phyloP scores from a whole-genome alignment of 805 yeast species.

The Candida fluviatilis region DNA sequence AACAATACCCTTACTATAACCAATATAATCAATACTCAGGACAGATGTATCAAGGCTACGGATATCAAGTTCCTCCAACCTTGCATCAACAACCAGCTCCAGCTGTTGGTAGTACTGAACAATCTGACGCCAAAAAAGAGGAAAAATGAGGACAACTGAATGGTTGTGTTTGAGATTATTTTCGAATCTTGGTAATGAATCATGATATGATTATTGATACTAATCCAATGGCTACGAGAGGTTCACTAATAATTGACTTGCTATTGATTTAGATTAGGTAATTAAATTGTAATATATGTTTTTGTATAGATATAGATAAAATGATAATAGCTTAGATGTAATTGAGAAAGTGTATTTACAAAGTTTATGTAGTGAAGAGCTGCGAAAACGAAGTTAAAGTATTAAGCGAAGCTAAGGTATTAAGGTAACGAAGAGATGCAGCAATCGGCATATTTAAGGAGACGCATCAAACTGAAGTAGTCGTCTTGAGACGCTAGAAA shows the following conservation, averaged over 20 bases:
- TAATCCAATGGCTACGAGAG: too few species aligned
- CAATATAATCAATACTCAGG: slow-evolving; percentile 4
- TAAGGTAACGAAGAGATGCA: too few species aligned
- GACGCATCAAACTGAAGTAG: too few species aligned
- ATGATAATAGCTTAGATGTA: too few species aligned
- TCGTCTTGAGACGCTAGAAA: too few species aligned
- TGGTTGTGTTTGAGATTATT: too few species aligned
- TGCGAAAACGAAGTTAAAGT: too few species aligned
- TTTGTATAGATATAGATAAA: neutral
- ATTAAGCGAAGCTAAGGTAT: too few species aligned
- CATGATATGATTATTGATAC: neutral
- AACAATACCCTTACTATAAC: slow-evolving; percentile 5
- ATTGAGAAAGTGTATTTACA: too few species aligned
- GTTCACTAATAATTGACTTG: too few species aligned
- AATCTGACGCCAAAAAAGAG: slow-evolving; percentile 1
- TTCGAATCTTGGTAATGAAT: neutral
- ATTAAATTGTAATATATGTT: neutral
- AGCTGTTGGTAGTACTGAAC: neutral
- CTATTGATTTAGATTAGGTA: neutral
- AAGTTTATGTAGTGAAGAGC: too few species aligned
- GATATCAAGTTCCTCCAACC: slow-evolving; percentile 3
- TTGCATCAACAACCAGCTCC: slow-evolving; percentile 5
- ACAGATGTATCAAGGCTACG: slow-evolving; percentile 4
- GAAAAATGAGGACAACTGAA: neutral
- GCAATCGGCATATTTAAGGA: too few species aligned